Evolutionary conservation across 1,139 yeast genomes (phyloP).

Genomic region (Geotrichum citri-aurantii): DNA sequence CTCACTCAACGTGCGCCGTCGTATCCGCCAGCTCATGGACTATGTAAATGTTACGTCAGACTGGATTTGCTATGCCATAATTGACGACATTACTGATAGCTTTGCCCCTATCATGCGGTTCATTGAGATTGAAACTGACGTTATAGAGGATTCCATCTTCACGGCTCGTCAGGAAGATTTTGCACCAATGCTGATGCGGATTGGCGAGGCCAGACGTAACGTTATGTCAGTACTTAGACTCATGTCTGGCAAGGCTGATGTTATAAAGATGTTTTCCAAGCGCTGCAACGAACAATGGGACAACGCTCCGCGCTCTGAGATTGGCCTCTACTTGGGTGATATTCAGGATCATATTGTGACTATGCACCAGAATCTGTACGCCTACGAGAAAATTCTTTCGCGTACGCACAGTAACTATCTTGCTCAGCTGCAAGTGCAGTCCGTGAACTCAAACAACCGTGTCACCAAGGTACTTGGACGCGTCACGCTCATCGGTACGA

Average conservation of each 20-base stretch:
- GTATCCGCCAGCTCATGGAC: constrained; percentile 84
- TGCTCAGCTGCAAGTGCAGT: constrained; percentile 91
- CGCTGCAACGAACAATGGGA: constrained; percentile 73
- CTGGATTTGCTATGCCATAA: constrained; percentile 90
- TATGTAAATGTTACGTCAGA: constrained; percentile 87
- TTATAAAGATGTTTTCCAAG: constrained; percentile 93
- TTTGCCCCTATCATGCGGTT: constrained; percentile 87
- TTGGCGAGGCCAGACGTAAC: constrained; percentile 83
- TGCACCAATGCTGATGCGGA: constrained; percentile 58
- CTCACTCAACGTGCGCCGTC: constrained; percentile 81
- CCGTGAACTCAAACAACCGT: constrained; percentile 75
- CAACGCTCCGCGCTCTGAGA: constrained; percentile 40
- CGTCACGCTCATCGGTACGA: constrained; percentile 85
- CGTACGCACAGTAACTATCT: constrained; percentile 88
- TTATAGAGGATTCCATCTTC: constrained; percentile 80
- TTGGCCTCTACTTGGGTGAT: constrained; percentile 79
- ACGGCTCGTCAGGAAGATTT: constrained; percentile 59
- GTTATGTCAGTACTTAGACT: constrained; percentile 91
- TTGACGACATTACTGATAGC: constrained; percentile 91
- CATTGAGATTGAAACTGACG: constrained; percentile 86
- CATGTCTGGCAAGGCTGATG: constrained; percentile 93
- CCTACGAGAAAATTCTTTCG: constrained; percentile 88
- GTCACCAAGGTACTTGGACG: constrained; percentile 84
- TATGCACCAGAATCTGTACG: constrained; percentile 84
- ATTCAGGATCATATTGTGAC: constrained; percentile 96